Conservation (phyloP, 1,139 yeast genomes). For the Sugiyamaella neomexicana region DNA sequence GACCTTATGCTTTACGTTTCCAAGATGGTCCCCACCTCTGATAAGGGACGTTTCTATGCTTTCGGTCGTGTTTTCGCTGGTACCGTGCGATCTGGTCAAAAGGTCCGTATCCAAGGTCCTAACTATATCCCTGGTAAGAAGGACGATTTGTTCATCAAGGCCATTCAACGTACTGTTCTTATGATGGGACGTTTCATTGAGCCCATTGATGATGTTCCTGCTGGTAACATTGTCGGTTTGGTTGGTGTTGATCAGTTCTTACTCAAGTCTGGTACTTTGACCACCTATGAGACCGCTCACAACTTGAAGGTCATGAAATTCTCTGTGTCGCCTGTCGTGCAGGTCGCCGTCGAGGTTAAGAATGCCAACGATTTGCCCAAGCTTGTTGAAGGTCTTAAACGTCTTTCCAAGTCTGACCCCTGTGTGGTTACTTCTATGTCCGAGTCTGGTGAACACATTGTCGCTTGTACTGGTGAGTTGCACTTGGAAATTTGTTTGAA, state of each 20-base stretch:
- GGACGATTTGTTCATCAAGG: slow-evolving; percentile 95
- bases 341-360: slow-evolving; percentile 99
- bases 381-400: slow-evolving; percentile 99
- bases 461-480: slow-evolving; percentile 99
- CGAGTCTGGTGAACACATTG: slow-evolving; percentile 99
- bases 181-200: slow-evolving; percentile 99
- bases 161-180: slow-evolving; percentile 98
- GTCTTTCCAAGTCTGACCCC: slow-evolving; percentile 99
- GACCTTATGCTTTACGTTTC: slow-evolving; percentile 99
- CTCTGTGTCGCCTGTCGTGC: slow-evolving; percentile 99
- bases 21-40: slow-evolving; percentile 99
- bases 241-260: slow-evolving; percentile 99
- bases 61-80: slow-evolving; percentile 99
- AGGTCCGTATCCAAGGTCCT: slow-evolving; percentile 99
- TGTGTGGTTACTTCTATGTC: slow-evolving; percentile 88
- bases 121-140: slow-evolving; percentile 98
- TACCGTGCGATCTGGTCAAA: slow-evolving; percentile 98
- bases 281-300: slow-evolving; percentile 96
- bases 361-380: slow-evolving; percentile 99
- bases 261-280: slow-evolving; percentile 98
- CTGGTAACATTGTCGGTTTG: slow-evolving; percentile 99
- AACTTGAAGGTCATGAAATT: slow-evolving; percentile 99
- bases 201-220: slow-evolving; percentile 99
- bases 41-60: slow-evolving; percentile 99
- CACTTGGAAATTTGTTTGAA: slow-evolving; percentile 97